Evolutionary conservation across 2,329 filamentous ascomycete species (phyloP).

Genomic region (Hortaea werneckii): DNA sequence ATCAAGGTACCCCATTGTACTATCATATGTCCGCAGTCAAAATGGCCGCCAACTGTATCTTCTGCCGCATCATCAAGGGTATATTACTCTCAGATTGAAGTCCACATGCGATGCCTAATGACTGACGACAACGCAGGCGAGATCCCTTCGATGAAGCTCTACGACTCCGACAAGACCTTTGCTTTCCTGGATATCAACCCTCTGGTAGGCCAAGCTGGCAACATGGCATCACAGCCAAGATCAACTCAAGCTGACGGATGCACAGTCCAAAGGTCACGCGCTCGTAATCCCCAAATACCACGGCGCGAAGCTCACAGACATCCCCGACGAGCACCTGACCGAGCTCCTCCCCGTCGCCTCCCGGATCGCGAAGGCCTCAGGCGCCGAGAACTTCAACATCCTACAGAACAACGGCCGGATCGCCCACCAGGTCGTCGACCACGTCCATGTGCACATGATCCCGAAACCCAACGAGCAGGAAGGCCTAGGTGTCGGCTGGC

Average conservation of each 20-base stretch:
- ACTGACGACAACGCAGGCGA: constrained; percentile 53
- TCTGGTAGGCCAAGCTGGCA: constrained; percentile 30
- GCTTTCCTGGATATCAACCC: constrained; percentile 96
- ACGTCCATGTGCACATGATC: constrained; percentile 91
- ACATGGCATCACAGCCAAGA: no score
- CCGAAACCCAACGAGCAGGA: constrained; percentile 81
- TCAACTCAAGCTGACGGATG: neutral
- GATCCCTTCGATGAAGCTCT: constrained; percentile 93
- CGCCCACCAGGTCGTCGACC: constrained; percentile 86
- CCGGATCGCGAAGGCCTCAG: constrained; percentile 69
- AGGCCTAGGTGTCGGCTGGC: constrained; percentile 74
- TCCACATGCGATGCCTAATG: constrained; percentile 7
- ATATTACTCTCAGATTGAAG: constrained; percentile 5
- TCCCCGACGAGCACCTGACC: constrained; percentile 75
- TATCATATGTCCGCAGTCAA: constrained; percentile 3
- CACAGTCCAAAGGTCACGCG: constrained; percentile 67
- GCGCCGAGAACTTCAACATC: constrained; percentile 77
- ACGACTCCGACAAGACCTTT: constrained; percentile 84
- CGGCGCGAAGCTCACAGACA: constrained; percentile 81
- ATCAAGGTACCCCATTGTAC: neutral
- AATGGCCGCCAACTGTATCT: constrained; percentile 63
- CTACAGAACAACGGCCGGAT: constrained; percentile 90
- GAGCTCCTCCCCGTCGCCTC: constrained; percentile 85
- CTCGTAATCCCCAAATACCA: constrained; percentile 95
- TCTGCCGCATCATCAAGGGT: constrained; percentile 98